Percentiles rank a stretch among this genome's conserved stretches.
These are phyloP conservation scores for Dendrobium nobile DNA, from an alignment of 106 monocot species.

Conservation along the genomic window DNA sequence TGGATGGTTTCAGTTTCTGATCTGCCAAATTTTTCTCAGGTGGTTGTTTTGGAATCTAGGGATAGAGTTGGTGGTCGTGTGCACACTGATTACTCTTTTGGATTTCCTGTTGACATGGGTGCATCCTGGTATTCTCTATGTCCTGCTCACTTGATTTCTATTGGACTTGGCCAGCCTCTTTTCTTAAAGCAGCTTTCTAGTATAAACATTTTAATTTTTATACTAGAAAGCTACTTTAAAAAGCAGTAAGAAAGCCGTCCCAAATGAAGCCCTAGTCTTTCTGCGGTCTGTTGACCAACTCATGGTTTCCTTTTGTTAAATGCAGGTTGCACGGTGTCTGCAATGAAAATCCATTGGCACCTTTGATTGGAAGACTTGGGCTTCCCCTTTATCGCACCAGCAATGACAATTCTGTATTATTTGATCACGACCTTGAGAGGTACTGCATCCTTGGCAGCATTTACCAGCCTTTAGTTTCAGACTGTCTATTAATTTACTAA, in stretches of 20 bases:
- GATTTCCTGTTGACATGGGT: constrained; percentile 83
- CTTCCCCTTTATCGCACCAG: constrained; percentile 59
- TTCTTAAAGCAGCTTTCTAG: background rate
- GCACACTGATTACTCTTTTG: constrained; percentile 72
- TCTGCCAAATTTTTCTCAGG: constrained; percentile 27
- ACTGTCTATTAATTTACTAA: background rate
- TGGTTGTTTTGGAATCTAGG: constrained; percentile 74
- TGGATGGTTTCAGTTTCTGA: background rate
- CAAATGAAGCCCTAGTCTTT: background rate
- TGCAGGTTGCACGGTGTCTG: constrained; percentile 51
- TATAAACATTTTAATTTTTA: too few species aligned
- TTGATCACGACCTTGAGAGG: constrained; percentile 63
- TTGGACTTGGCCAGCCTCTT: background rate
- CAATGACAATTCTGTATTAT: constrained; percentile 53
- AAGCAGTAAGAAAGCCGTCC: too few species aligned
- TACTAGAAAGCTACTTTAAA: too few species aligned
- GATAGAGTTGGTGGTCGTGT: constrained; percentile 81
- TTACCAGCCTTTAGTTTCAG: background rate
- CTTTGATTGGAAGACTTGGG: constrained; percentile 38
- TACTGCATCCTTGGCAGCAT: constrained; percentile 8
- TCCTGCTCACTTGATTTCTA: background rate
- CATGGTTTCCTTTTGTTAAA: background rate
- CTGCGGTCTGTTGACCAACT: background rate
- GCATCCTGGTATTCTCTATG: constrained; percentile 56
- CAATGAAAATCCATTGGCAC: constrained; percentile 46